A percentile compares a stretch with the other conserved stretches of the same genome.
Evolutionary conservation across 2,329 filamentous ascomycete genomes (phyloP).

Genomic region (Cercospora sp.): DNA sequence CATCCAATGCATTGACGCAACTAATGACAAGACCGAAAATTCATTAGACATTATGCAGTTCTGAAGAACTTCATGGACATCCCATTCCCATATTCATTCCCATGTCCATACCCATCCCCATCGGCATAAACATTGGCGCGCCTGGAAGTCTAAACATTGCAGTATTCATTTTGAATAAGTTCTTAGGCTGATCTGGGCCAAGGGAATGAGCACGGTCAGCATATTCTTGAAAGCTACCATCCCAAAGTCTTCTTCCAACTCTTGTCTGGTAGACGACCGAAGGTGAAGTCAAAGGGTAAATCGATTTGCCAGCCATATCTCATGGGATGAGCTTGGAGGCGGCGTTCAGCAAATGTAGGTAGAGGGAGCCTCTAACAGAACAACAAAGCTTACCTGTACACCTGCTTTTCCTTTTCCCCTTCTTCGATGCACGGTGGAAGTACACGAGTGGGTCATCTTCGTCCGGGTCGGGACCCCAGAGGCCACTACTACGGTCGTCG

Average conservation of each 20-base stretch:
- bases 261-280: neutral
- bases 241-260: constrained; percentile 1
- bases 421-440: neutral
- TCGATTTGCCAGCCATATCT: neutral
- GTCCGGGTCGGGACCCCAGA: constrained; percentile 21
- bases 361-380: neutral
- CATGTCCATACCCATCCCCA: neutral
- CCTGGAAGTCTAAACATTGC: neutral
- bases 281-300: neutral
- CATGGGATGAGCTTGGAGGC: neutral
- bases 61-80: neutral
- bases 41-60: neutral
- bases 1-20: too few species aligned
- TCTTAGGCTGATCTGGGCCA: neutral
- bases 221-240: neutral
- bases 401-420: neutral
- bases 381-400: constrained; percentile 7
- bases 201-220: neutral
- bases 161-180: neutral
- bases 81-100: constrained; percentile 5
- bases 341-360: neutral
- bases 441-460: constrained; percentile 1
- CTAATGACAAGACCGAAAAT: neutral
- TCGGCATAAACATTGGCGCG: neutral
- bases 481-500: neutral